Evolutionary conservation across 805 yeast species (phyloP), one percentile per base, ranked within the genome.

Genomic region (Metschnikowia kofuensis): DNA sequence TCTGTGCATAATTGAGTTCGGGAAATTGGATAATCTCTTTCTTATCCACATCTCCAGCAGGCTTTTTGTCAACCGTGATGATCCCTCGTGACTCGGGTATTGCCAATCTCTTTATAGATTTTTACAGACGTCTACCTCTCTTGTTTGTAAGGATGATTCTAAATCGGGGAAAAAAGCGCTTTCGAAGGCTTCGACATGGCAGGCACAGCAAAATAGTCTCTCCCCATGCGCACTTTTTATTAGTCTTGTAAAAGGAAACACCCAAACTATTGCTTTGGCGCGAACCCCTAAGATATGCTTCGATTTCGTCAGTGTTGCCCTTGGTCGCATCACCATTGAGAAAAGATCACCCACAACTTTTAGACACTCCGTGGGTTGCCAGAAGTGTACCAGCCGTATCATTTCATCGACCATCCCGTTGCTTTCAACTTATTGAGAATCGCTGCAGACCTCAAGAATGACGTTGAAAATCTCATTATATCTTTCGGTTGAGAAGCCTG

Each of bases 161-260:
- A 9, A 35, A 9, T 14, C 35, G 34, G 14, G 40, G 35, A 29
- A 36, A 29, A 9, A 35, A 15, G 10, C 21, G 29, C 21, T 36
- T 43, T 40, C 9, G 46, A 27, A 13, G 40, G 40, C 7, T 40
- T 35, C 7, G 46, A 43, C 35, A 43, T 30, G 14, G 46, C 46
- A 27, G 46, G 21, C 15, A 30, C 34, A 35, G 46, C 46, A 28
- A 43, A 29, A 29, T 15, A 16, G 29, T 43, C 46, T 14, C 46
- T 43, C 35, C 40, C 40, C 34, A 43, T 43, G 29, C 34, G 40
- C 15, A 3, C 9, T 7, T 7, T 29, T 36, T n/a, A 4, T 32
- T 21, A n/a, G 10, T 29, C 30, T 29, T 28, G 35, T 42, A 16
- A 38, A 38, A 35, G 37, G 30, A 29, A 5, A 38, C 15, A 27